Conservation (phyloP, 192 early-diverging fungal species). For the Pilaira anomala region DNA sequence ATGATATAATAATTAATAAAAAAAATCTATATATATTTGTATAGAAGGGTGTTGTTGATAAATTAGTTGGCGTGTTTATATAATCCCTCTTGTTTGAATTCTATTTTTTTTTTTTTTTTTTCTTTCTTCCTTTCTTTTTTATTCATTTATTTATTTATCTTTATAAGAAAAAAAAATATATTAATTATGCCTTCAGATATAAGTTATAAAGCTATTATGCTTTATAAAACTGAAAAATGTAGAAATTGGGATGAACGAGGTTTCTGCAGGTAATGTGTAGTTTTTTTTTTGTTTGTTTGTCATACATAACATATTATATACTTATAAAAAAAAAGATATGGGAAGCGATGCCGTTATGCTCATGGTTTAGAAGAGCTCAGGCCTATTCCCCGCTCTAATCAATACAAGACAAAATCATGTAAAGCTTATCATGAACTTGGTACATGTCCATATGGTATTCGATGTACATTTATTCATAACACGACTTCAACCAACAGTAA, state of each 20-base stretch:
- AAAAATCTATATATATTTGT: too few species aligned
- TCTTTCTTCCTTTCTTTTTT: background rate
- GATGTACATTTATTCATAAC: constrained; percentile 2
- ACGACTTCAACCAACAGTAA: too few species aligned
- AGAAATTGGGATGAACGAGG: constrained; percentile 3
- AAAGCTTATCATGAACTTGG: constrained; percentile 2
- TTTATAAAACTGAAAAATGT: constrained; percentile 10
- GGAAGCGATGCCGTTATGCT: background rate
- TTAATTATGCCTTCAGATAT: background rate
- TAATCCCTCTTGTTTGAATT: background rate
- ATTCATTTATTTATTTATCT: too few species aligned
- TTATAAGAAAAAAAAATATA: too few species aligned
- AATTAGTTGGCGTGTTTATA: background rate
- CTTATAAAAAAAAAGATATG: background rate
- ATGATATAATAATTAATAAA: too few species aligned
- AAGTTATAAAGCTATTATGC: background rate
- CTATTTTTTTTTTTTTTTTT: background rate
- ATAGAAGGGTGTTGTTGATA: background rate
- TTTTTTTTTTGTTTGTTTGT: too few species aligned
- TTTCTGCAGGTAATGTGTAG: constrained; percentile 3
- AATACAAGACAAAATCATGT: background rate
- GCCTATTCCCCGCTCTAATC: background rate
- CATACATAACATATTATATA: background rate
- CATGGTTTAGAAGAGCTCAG: background rate
- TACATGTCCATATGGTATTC: background rate